A percentile compares a stretch with the other conserved stretches of the same genome.
phyloP scores from a whole-genome alignment of 2,329 filamentous ascomycete genomes.

The Sarocladium brachiariae region DNA sequence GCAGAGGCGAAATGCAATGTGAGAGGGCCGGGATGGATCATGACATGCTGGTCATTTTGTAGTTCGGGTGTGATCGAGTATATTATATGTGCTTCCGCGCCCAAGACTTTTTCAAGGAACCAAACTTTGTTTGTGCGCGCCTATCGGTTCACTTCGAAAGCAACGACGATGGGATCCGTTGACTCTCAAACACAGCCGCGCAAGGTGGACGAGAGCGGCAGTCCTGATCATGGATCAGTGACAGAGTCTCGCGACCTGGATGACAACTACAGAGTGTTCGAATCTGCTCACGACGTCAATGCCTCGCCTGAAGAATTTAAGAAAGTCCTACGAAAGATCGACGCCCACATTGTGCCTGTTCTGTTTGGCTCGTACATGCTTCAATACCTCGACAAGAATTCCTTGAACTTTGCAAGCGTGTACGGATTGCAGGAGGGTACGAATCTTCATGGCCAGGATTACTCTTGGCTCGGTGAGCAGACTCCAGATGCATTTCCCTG shows the following conservation, averaged over 20 bases:
- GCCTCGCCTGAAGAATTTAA: conserved; percentile 23
- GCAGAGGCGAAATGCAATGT: too few relatives aligned
- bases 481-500: too few relatives aligned
- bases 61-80: too few relatives aligned
- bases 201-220: not conserved
- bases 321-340: conserved; percentile 25
- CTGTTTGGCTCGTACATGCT: conserved; percentile 25
- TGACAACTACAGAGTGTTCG: conserved; percentile 7
- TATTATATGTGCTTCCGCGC: too few relatives aligned
- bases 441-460: conserved; percentile 29
- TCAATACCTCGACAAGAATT: conserved; percentile 42
- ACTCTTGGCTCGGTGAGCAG: conserved; percentile 5
- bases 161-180: not conserved
- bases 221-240: not conserved
- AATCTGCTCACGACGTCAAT: not conserved
- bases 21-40: too few relatives aligned
- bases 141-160: too few relatives aligned
- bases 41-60: too few relatives aligned
- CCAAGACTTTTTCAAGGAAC: not conserved
- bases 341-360: conserved; percentile 22
- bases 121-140: too few relatives aligned
- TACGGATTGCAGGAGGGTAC: conserved; percentile 40
- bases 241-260: conserved; percentile 3
- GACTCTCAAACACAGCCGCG: not conserved
- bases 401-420: conserved; percentile 39